phyloP scores from a whole-genome alignment of 495 filamentous ascomycete genomes.

The Parathielavia hyrcaniae region DNA sequence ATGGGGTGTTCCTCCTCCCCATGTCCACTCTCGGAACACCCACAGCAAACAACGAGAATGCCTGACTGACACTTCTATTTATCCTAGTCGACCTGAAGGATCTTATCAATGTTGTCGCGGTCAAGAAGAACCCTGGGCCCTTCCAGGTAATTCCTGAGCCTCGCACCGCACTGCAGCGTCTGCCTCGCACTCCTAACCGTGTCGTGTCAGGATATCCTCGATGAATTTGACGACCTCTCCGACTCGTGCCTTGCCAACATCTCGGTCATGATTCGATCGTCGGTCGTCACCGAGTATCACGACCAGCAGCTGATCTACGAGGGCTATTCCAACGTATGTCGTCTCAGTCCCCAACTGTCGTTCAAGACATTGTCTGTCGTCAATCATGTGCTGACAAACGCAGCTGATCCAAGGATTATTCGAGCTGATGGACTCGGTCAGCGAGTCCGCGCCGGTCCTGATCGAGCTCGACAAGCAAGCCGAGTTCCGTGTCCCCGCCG shows the following conservation, averaged over 20 bases:
- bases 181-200: neutral
- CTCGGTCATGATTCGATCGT: conserved; percentile 24
- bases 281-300: conserved; percentile 12
- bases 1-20: too few species aligned
- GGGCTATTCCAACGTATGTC: conserved; percentile 21
- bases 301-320: conserved; percentile 24
- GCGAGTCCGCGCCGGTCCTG: conserved; percentile 14
- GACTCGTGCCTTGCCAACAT: conserved; percentile 25
- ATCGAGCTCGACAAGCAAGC: conserved; percentile 24
- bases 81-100: conserved; percentile 21
- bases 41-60: neutral
- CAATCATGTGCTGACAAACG: neutral
- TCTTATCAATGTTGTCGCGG: conserved; percentile 17
- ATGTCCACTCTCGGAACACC: too few species aligned
- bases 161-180: neutral
- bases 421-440: conserved; percentile 21
- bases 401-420: conserved; percentile 25
- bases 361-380: neutral
- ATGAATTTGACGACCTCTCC: conserved; percentile 25
- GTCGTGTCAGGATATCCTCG: conserved; percentile 20
- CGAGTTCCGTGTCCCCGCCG: conserved; percentile 22
- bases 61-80: neutral
- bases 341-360: neutral
- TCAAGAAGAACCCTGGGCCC: conserved; percentile 18
- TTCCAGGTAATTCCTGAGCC: conserved; percentile 16